A percentile compares a stretch with the other conserved stretches of the same genome.
Conservation (phyloP, 768 basidiomycete species). For the Amanita rimosa region DNA sequence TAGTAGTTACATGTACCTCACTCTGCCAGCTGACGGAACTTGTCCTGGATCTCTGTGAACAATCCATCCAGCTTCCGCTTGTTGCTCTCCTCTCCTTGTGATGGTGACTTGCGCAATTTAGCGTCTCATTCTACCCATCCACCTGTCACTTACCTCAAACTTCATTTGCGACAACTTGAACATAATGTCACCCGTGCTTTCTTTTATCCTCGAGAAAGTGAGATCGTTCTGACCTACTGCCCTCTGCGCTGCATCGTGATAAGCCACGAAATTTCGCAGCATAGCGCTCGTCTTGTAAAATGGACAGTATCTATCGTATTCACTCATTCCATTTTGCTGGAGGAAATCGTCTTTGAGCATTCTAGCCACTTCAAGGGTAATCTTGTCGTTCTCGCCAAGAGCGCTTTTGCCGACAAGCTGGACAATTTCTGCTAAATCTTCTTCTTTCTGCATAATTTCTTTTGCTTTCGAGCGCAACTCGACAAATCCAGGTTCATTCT, state of each 20-base stretch:
- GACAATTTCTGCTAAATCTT: conserved; percentile 96
- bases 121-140: conserved; percentile 1
- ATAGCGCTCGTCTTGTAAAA: conserved; percentile 99
- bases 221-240: conserved; percentile 76
- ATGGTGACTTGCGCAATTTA: conserved; percentile 57
- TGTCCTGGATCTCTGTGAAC: conserved; percentile 82
- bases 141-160: conserved; percentile 62
- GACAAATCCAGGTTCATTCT: conserved; percentile 87
- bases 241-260: conserved; percentile 84
- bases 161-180: conserved; percentile 99
- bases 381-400: conserved; percentile 94
- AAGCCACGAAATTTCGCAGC: conserved; percentile 89
- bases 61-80: conserved; percentile 74
- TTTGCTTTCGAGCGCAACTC: conserved; percentile 87
- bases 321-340: conserved; percentile 98
- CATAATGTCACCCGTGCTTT: conserved; percentile 77
- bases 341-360: conserved; percentile 97
- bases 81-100: conserved; percentile 78
- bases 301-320: conserved; percentile 94
- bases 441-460: conserved; percentile 97
- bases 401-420: conserved; percentile 99
- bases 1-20: conserved; percentile 20
- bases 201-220: conserved; percentile 82
- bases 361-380: conserved; percentile 91
- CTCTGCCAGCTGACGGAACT: conserved; percentile 80